Evolutionary conservation across 2,329 filamentous ascomycete genomes (phyloP), one percentile per base, ranked within the genome.

Genomic region (Alternaria arbusti): DNA sequence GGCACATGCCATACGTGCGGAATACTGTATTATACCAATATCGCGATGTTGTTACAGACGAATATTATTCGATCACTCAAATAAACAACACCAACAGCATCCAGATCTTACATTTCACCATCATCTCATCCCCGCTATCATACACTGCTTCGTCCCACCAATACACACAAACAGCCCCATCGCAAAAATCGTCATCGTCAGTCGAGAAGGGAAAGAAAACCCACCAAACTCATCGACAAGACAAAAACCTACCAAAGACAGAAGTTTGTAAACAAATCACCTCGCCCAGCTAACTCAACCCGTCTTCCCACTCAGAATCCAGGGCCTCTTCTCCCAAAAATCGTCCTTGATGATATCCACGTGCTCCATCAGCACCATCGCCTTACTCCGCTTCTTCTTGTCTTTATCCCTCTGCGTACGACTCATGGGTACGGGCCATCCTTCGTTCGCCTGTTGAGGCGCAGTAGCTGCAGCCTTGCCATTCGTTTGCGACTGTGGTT

Each of bases 331-430:
- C 67, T 93, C 86, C 96, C 96, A 99, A 77, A 99, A 99, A 4
- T 93, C 91, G 79, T 98, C 93, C 73, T 91, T 94, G 81, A 99
- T 98, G 73, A 99, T 92, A 81, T 99, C 96, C 63, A 96, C 82
- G 83, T 98, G 94, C 75, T 94, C 90, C 40, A 96, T 86, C 36
- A 92, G 87, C 49, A 99, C 89, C 55, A 86, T 86, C 1, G 94
- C 94, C 79, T 97, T 97, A 63, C 87, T 86, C 57, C 91, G 87
- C 66, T 89, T 86, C 83, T 97, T 98, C 76, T 86, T 90, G 67
- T 96, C 89, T 72, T 91, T 97, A 61, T 97, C 93, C 20, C 86
- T 82, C 74, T 96, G 93, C n/a, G 90, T 91, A 75, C 91, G 95
- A 46, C 91, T 94, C 67, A 90, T 84, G 46, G 86, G 82, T 22